phyloP scores from a whole-genome alignment of 1,139 yeast species.

The Trichomonascaceae sp. region DNA sequence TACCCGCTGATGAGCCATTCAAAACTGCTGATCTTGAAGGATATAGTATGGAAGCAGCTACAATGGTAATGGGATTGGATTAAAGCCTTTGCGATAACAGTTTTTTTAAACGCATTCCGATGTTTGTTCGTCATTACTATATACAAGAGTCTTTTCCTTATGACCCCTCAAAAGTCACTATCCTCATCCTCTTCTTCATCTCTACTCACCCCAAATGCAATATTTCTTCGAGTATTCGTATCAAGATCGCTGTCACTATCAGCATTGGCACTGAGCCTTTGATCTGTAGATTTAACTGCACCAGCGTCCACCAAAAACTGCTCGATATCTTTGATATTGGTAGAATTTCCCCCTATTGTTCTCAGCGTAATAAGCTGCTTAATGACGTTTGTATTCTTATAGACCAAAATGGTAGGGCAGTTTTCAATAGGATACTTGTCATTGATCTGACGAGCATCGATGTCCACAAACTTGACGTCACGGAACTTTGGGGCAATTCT shows the following conservation, averaged over 20 bases:
- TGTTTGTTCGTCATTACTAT: background rate
- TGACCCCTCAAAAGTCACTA: background rate
- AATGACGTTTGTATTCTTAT: slow-evolving; percentile 66
- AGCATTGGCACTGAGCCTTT: slow-evolving; percentile 57
- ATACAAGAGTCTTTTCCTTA: background rate
- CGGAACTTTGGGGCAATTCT: slow-evolving; percentile 33
- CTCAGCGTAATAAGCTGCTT: slow-evolving; percentile 76
- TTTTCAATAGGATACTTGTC: slow-evolving; percentile 85
- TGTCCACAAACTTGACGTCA: slow-evolving; percentile 89
- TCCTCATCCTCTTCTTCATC: slow-evolving; percentile 9
- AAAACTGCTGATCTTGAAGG: background rate
- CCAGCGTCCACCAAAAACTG: slow-evolving; percentile 56
- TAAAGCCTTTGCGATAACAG: background rate
- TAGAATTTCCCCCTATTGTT: slow-evolving; percentile 77
- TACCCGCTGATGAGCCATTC: background rate
- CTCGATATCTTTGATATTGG: slow-evolving; percentile 65
- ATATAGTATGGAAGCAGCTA: background rate
- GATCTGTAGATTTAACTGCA: slow-evolving; percentile 61
- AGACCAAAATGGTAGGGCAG: slow-evolving; percentile 85
- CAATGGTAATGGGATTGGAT: background rate
- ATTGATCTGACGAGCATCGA: slow-evolving; percentile 80
- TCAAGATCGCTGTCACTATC: slow-evolving; percentile 48
- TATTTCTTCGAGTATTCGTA: slow-evolving; percentile 5
- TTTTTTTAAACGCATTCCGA: too few species aligned
- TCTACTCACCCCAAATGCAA: slow-evolving; percentile 1